Base-by-base conservation (phyloP, 106 monocot genomes). In the Cymbidium sinense region DNA sequence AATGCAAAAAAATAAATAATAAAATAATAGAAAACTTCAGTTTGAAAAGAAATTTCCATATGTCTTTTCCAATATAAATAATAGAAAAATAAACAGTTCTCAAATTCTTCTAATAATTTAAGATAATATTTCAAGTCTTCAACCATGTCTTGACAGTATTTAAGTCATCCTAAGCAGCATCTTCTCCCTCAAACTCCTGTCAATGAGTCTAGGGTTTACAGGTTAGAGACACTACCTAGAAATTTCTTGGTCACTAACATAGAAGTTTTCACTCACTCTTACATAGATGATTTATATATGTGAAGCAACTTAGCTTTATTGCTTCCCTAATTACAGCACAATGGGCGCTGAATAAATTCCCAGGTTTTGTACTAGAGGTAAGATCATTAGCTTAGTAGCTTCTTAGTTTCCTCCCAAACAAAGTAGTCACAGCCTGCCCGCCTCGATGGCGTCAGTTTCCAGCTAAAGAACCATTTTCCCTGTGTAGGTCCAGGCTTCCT, bases 401-500 rank as follows among this genome's bases (percentile, higher is more conserved):
- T 71, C 31, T 71, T 7, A 21, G 37, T 33, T 37, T n/a, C 67
- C 30, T n/a, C 87, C 92, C 92, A 92, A 28, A 43, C 78, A 43
- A 89, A 92, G 81, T 92, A 89, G 43, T 80, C 82, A 55, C 92
- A 92, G 30, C 30, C 78, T 0, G 89, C 85, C 35, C 80, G 75
- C 70, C 89, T 81, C 31, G 82, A 55, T 5, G 85, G 36, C 0
- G 84, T 84, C 87, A 92, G 20, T 89, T 87, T 23, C 92, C 92
- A 89, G 23, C 89, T 87, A 39, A 85, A 92, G 80, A 87, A 89
- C 36, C 78, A 82, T 33, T 84, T 80, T 1, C 89, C 92, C 21
- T 89, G 85, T 7, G 50, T 81, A 1, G 88, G 86, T 15, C 91
- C 91, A 0, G 88, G 88, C 77, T 80, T 88, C 37, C 84, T 64